A percentile compares a stretch with the other conserved stretches of the same genome.
These are phyloP conservation scores for Fagus sylvatica DNA, from an alignment of 306 rosid species.

Conservation along the genomic window DNA sequence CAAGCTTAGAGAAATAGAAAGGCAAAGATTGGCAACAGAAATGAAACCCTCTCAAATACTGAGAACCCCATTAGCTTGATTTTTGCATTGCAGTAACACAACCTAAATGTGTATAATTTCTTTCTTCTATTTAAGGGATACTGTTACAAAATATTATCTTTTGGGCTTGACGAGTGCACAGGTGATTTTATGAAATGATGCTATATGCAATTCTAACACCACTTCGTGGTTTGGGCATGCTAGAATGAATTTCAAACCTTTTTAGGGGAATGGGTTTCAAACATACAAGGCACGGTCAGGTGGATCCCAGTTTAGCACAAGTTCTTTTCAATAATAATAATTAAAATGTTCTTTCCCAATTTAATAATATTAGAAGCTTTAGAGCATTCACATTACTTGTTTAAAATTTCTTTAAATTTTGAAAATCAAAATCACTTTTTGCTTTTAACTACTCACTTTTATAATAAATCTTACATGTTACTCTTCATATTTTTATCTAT, in stretches of 20 bases:
- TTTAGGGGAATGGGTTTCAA: background rate
- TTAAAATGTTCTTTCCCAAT: too few relatives aligned
- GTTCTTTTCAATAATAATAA: too few relatives aligned
- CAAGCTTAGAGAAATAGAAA: conserved; percentile 21
- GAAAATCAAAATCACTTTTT: too few relatives aligned
- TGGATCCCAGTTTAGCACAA: too few relatives aligned
- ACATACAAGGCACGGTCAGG: background rate
- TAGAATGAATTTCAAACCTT: too few relatives aligned
- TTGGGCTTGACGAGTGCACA: background rate
- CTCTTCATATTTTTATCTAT: too few relatives aligned
- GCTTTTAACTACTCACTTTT: too few relatives aligned
- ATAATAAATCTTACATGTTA: too few relatives aligned
- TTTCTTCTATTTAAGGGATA: background rate
- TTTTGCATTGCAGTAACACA: background rate
- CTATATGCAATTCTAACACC: background rate
- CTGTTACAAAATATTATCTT: background rate
- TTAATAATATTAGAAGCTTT: too few relatives aligned
- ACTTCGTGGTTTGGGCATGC: too few relatives aligned
- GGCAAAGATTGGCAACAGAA: conserved; percentile 3
- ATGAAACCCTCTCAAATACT: background rate
- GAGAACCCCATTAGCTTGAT: background rate
- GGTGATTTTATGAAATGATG: background rate
- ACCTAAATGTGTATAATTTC: background rate
- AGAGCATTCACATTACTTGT: too few relatives aligned
- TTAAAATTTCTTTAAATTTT: too few relatives aligned